Conservation (phyloP, 805 yeast genomes). For the Schizosaccharomyces lindneri region DNA sequence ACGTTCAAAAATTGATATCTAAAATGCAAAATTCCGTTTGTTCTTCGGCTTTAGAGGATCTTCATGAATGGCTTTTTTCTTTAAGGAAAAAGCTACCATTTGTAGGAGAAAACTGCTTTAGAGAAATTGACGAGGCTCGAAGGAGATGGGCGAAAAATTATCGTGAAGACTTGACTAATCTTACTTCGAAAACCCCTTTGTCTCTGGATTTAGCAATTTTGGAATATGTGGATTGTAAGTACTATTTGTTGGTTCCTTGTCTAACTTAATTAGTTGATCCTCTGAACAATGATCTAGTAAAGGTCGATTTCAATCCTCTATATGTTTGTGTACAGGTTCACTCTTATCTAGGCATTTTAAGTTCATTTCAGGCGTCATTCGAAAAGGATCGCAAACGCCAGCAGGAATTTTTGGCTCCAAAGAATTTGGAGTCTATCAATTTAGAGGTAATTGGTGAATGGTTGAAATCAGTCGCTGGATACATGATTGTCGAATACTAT, state of each 20-base stretch:
- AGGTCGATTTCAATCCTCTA: slow-evolving; percentile 42
- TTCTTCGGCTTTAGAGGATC: not conserved
- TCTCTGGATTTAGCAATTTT: not conserved
- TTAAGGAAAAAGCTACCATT: not conserved
- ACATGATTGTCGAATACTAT: slow-evolving; percentile 49
- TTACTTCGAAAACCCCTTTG: not conserved
- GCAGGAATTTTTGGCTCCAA: slow-evolving; percentile 46
- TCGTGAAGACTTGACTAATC: not conserved
- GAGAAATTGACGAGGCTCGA: not conserved
- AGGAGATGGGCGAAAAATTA: not conserved
- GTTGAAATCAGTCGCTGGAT: slow-evolving; percentile 36
- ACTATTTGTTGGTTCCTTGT: not conserved
- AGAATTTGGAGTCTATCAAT: slow-evolving; percentile 20
- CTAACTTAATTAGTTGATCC: slow-evolving; percentile 8
- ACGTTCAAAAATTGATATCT: not conserved
- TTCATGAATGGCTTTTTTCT: not conserved
- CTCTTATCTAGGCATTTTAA: slow-evolving; percentile 40
- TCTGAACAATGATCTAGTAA: slow-evolving; percentile 21
- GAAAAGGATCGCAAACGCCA: slow-evolving; percentile 47
- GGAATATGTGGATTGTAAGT: not conserved
- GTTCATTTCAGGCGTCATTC: slow-evolving; percentile 35
- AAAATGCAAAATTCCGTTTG: not conserved
- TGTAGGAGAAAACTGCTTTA: not conserved
- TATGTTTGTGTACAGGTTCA: slow-evolving; percentile 68
- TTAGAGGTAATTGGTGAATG: slow-evolving; percentile 14